phyloP scores from a whole-genome alignment of 2,329 filamentous ascomycete genomes.

The Didymella keratinophila region DNA sequence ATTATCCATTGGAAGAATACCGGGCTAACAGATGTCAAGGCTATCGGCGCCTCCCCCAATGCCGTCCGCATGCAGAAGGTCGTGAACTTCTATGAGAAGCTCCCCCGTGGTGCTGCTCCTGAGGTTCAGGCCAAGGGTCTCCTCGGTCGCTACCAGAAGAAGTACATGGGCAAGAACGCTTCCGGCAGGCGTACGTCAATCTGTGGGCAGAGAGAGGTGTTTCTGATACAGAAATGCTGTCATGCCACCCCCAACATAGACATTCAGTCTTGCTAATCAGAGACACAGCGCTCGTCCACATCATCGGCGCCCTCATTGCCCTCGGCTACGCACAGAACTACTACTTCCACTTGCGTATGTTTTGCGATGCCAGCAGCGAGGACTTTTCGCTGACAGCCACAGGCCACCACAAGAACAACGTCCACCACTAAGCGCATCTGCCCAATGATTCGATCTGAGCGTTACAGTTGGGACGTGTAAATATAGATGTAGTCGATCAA shows the following conservation, averaged over 20 bases:
- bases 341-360: conserved; percentile 99
- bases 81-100: conserved; percentile 98
- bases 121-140: conserved; percentile 82
- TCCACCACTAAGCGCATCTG: conserved; percentile 79
- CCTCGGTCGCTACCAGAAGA: conserved; percentile 82
- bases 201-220: neutral
- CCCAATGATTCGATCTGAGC: conserved; percentile 19
- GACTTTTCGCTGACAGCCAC: conserved; percentile 31
- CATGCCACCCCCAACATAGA: neutral
- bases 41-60: conserved; percentile 93
- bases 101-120: conserved; percentile 90
- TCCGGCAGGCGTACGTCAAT: conserved; percentile 81
- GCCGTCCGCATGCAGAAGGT: conserved; percentile 97
- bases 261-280: conserved; percentile 26
- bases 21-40: conserved; percentile 62
- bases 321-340: conserved; percentile 98
- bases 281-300: conserved; percentile 81
- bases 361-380: conserved; percentile 1
- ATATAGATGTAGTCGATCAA: conserved; percentile 52
- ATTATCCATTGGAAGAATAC: neutral
- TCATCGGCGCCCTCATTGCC: conserved; percentile 77
- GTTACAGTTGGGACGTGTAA: conserved; percentile 42
- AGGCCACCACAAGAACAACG: conserved; percentile 99
- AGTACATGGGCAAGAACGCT: conserved; percentile 94
- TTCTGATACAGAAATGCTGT: neutral